Evolutionary conservation across 1,284 basidiomycete species (phyloP).

Genomic region (Trametes hirsuta): DNA sequence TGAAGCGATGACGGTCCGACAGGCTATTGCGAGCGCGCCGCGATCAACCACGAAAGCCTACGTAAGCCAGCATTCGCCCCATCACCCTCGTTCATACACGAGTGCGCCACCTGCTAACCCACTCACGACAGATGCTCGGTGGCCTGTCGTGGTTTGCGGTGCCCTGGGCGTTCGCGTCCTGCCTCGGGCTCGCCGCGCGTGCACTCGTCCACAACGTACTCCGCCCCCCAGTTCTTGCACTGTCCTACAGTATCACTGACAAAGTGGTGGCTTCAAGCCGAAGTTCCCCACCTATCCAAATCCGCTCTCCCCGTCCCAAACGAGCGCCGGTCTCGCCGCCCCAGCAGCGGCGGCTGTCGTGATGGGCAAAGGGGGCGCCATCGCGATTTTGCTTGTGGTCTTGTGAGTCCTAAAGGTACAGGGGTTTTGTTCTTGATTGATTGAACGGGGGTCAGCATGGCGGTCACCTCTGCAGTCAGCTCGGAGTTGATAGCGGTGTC

Average conservation of each 20-base stretch:
- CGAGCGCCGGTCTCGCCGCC: conserved; percentile 55
- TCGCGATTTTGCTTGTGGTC: conserved; percentile 54
- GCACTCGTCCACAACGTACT: conserved; percentile 51
- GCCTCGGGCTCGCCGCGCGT: conserved; percentile 58
- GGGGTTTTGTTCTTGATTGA: not conserved
- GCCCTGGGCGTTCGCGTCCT: conserved; percentile 61
- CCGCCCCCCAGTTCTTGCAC: too few relatives aligned
- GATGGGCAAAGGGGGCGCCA: conserved; percentile 55
- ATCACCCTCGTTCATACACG: not conserved
- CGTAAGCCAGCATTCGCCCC: conserved; percentile 24
- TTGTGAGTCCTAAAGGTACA: conserved; percentile 42
- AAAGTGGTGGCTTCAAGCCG: too few relatives aligned
- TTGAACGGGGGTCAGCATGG: conserved; percentile 40
- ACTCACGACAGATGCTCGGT: conserved; percentile 50
- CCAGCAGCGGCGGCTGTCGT: conserved; percentile 55
- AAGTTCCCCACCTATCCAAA: conserved; percentile 57
- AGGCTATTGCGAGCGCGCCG: conserved; percentile 55
- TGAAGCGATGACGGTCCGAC: not conserved
- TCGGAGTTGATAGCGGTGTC: conserved; percentile 67
- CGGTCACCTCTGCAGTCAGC: conserved; percentile 61
- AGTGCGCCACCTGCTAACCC: not conserved
- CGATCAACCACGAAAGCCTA: conserved; percentile 54
- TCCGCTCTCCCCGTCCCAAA: conserved; percentile 50
- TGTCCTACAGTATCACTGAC: too few relatives aligned
- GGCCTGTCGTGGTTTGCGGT: conserved; percentile 67